These are phyloP conservation scores for Staphylotrichum tortipilum DNA, from an alignment of 495 filamentous ascomycete species.

Conservation along the genomic window DNA sequence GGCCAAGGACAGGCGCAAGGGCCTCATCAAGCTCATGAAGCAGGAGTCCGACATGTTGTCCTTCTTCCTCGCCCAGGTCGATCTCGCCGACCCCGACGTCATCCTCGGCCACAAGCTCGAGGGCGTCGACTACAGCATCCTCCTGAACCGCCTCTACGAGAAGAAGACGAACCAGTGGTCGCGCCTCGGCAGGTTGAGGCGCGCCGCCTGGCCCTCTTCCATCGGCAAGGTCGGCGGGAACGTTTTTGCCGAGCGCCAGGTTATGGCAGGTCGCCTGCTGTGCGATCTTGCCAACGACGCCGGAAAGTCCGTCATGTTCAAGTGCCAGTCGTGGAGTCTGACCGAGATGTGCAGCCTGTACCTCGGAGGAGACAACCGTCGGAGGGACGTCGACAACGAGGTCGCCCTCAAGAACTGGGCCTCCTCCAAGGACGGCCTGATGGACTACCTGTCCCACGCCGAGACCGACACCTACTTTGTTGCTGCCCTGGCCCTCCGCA, in stretches of 20 bases:
- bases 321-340: conserved; percentile 95
- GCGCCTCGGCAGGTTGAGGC: conserved; percentile 74
- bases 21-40: conserved; percentile 68
- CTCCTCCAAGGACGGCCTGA: conserved; percentile 67
- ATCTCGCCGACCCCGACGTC: conserved; percentile 84
- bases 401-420: conserved; percentile 83
- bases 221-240: conserved; percentile 77
- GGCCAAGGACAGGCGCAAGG: conserved; percentile 50
- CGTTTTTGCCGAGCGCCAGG: conserved; percentile 84
- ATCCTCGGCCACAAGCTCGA: conserved; percentile 93
- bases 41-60: conserved; percentile 74
- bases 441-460: conserved; percentile 88
- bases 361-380: conserved; percentile 54
- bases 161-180: conserved; percentile 91
- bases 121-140: conserved; percentile 88
- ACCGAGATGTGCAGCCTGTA: conserved; percentile 95
- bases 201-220: conserved; percentile 77
- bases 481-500: conserved; percentile 73
- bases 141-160: conserved; percentile 79
- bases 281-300: conserved; percentile 95
- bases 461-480: conserved; percentile 95
- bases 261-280: conserved; percentile 80
- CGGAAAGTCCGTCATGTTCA: conserved; percentile 93
- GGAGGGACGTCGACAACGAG: conserved; percentile 81
- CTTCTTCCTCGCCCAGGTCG: conserved; percentile 80